Evolutionary conservation across 2,329 filamentous ascomycete species (phyloP), one percentile per base, ranked within the genome.

Genomic region (Fusarium devonianum): DNA sequence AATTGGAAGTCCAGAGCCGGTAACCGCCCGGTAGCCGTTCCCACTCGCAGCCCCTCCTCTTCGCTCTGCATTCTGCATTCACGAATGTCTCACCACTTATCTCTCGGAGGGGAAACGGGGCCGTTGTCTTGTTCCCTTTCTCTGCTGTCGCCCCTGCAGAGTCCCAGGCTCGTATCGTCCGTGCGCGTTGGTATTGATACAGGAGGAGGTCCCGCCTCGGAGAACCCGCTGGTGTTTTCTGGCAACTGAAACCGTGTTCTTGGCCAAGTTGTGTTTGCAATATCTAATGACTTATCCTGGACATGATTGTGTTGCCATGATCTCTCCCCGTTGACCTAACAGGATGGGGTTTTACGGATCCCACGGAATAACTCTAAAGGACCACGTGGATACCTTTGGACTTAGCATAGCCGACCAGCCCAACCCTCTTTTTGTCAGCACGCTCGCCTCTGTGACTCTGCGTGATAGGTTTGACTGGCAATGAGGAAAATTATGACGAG

Each of bases 21-120:
- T n/a, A n/a, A n/a, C n/a, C n/a, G n/a, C n/a, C n/a, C n/a, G n/a
- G n/a, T n/a, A n/a, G n/a, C n/a, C n/a, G n/a, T n/a, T n/a, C n/a
- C n/a, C n/a, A n/a, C n/a, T n/a, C n/a, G n/a, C n/a, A n/a, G n/a
- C n/a, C n/a, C n/a, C n/a, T n/a, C n/a, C n/a, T n/a, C n/a, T n/a
- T n/a, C n/a, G n/a, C n/a, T n/a, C n/a, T n/a, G n/a, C n/a, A n/a
- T n/a, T n/a, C n/a, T n/a, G n/a, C n/a, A n/a, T 26, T 50, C 47
- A 36, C 23, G 19, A 29, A 29, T 55, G 52, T 55, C 44, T 55
- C 44, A 55, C 40, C 21, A 28, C 38, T 38, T 38, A 38, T 46
- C n/a, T 14, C 35, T 18, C 17, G 18, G 22, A 39, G 17, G 34
- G 49, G 38, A 54, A 22, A 19, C 18, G 21, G 32, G 10, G 13